A percentile compares a stretch with the other conserved stretches of the same genome.
Evolutionary conservation across 805 yeast species (phyloP).

Genomic region (Wickerhamiella bombiphila): DNA sequence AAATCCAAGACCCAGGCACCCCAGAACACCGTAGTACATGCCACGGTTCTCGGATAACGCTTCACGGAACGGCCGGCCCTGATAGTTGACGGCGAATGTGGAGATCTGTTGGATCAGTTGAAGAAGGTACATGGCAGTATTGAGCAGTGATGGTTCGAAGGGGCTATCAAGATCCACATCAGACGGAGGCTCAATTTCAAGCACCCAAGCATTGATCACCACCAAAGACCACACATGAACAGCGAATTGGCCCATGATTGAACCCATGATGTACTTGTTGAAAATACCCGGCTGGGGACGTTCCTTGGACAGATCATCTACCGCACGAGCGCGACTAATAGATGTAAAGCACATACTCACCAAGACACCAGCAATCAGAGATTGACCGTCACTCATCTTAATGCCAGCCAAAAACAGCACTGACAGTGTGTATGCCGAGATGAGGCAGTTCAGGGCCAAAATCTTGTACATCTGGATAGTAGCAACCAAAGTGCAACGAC

Average conservation of each 20-base stretch:
- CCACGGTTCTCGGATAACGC: slow-evolving; percentile 81
- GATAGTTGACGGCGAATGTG: slow-evolving; percentile 94
- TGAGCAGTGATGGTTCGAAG: slow-evolving; percentile 77
- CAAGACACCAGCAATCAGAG: slow-evolving; percentile 89
- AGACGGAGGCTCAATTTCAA: slow-evolving; percentile 81
- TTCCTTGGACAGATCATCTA: slow-evolving; percentile 75
- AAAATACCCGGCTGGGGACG: slow-evolving; percentile 97
- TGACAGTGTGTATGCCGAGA: slow-evolving; percentile 88
- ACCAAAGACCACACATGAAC: slow-evolving; percentile 73
- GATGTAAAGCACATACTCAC: slow-evolving; percentile 89
- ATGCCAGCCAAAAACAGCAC: slow-evolving; percentile 94
- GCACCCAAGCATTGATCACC: slow-evolving; percentile 71
- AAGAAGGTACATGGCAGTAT: slow-evolving; percentile 88
- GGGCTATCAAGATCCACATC: slow-evolving; percentile 78
- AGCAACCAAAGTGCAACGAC: slow-evolving; percentile 92
- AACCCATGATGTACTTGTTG: slow-evolving; percentile 92
- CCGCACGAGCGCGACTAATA: slow-evolving; percentile 84
- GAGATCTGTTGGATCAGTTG: slow-evolving; percentile 95
- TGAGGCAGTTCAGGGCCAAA: slow-evolving; percentile 88
- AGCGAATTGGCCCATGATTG: slow-evolving; percentile 91
- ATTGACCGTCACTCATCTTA: slow-evolving; percentile 95
- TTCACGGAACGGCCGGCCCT: slow-evolving; percentile 93
- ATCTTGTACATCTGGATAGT: slow-evolving; percentile 99
- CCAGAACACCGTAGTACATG: slow-evolving; percentile 88
- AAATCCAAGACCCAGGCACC: slow-evolving; percentile 77